Base-by-base conservation (phyloP, 2,329 filamentous ascomycete genomes). In the Xylariaceae sp. region DNA sequence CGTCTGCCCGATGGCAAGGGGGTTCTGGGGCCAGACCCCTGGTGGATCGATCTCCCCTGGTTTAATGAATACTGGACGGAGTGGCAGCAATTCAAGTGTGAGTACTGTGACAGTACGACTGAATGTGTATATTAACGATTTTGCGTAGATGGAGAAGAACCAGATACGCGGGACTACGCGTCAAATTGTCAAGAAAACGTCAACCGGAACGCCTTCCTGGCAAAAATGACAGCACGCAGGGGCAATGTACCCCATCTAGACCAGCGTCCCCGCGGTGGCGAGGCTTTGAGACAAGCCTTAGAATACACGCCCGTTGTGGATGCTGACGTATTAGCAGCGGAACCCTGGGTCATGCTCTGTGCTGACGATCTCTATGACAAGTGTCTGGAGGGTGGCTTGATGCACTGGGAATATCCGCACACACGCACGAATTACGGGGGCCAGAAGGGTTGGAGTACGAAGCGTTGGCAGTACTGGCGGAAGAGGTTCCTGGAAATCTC, bases 181-280 rank as follows among this genome's bases (percentile, higher is more conserved):
- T 30, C 47, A 5, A 52, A 55, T 13, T 35, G 56, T 11, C 61
- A 63, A 53, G 58, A 58, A 49, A 53, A 57, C n/a, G 41, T 61
- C 30, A 63, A 63, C 51, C 61, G 56, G n/a, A 63, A 63, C 44
- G 58, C 58, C 50, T 63, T 63, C 56, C 53, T 63, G 6, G 61
- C 61, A 2, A 63, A 63, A 34, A 4, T 63, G 18, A 57, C 61
- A 6, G 58, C 58, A 13, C 53, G 54, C 10, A 51, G 50, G 56
- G 58, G 53, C 9, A 59, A 53, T 0, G 51, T 54, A 11, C 18
- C 50, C 5, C 53, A 37, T 37, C 52, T 63, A 10, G 61, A 63
- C 41, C 61, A 63, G 41, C 61, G 61, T 23, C 53, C 61, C 35
- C 58, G 61, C n/a, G 61, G 61, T 13, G 61, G 58, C 4, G 56